Conservation (phyloP, 768 basidiomycete species). For the Pleurotus platypus region DNA sequence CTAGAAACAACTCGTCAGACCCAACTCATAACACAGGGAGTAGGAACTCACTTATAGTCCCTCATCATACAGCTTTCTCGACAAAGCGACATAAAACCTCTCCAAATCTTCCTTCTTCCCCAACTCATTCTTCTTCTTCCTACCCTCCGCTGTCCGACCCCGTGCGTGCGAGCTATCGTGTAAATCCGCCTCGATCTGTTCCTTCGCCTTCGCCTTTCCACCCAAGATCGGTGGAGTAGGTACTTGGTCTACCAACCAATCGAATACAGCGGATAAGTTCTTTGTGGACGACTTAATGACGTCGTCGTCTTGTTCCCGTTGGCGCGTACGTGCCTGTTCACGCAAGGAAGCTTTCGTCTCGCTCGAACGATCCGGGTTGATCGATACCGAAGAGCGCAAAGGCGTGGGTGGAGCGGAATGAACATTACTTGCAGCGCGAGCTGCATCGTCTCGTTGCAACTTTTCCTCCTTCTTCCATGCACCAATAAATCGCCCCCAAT, state of each 20-base stretch:
- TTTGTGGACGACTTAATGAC: conserved; percentile 67
- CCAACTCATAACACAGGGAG: too few relatives aligned
- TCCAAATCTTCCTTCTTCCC: conserved; percentile 76
- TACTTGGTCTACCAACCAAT: conserved; percentile 76
- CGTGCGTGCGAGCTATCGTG: conserved; percentile 23
- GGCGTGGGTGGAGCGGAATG: too few relatives aligned
- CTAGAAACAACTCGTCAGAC: too few relatives aligned
- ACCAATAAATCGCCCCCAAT: conserved; percentile 61
- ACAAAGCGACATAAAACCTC: conserved; percentile 84
- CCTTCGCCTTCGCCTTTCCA: conserved; percentile 6
- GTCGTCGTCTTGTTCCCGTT: conserved; percentile 42
- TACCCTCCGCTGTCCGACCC: conserved; percentile 20
- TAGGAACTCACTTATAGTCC: conserved; percentile 52
- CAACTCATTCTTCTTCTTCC: conserved; percentile 42
- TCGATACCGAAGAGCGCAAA: too few relatives aligned
- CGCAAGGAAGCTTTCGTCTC: conserved; percentile 4
- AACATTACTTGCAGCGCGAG: conserved; percentile 12
- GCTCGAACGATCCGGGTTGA: background rate
- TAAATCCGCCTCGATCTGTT: conserved; percentile 10
- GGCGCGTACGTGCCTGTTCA: conserved; percentile 17
- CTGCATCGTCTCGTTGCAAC: conserved; percentile 29
- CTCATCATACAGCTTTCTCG: conserved; percentile 89
- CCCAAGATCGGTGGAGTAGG: conserved; percentile 32
- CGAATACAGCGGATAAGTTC: conserved; percentile 69
- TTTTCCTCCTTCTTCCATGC: conserved; percentile 60